Evolutionary conservation across 768 basidiomycete genomes (phyloP).

Genomic region (Russula sp.): DNA sequence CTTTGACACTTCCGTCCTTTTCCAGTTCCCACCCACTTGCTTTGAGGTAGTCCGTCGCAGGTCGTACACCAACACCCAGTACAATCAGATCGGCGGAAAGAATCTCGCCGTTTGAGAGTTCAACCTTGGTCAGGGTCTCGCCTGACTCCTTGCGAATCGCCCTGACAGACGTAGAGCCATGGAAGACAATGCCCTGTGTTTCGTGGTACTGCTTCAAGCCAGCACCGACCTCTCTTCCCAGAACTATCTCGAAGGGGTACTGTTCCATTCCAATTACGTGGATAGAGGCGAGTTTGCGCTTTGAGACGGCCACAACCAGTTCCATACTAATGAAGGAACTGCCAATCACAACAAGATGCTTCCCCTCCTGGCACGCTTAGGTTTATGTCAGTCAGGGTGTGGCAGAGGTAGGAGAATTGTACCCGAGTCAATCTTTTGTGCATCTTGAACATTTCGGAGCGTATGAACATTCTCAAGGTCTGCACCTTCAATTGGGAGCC

Average conservation of each 20-base stretch:
- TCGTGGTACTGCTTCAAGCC: constrained; percentile 77
- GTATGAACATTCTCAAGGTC: constrained; percentile 72
- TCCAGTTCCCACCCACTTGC: constrained; percentile 63
- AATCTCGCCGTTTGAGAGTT: constrained; percentile 30
- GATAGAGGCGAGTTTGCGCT: constrained; percentile 71
- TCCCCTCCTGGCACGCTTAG: constrained; percentile 60
- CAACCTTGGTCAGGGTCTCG: constrained; percentile 46
- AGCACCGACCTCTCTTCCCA: constrained; percentile 74
- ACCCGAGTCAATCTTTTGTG: constrained; percentile 68
- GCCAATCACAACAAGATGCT: constrained; percentile 75
- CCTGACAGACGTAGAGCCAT: constrained; percentile 62
- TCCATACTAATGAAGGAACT: constrained; percentile 93
- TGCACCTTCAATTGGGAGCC: constrained; percentile 69
- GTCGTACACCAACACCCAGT: constrained; percentile 81
- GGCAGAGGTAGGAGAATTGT: constrained; percentile 10
- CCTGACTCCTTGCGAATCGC: constrained; percentile 50
- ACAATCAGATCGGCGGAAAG: constrained; percentile 72
- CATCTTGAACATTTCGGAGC: constrained; percentile 61
- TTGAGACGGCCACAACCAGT: constrained; percentile 65
- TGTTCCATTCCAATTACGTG: constrained; percentile 81
- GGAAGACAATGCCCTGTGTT: constrained; percentile 77
- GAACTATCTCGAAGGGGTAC: constrained; percentile 70
- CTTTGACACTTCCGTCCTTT: constrained; percentile 67
- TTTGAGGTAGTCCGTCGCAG: constrained; percentile 74
- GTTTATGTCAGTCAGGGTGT: not conserved